Evolutionary conservation across 805 yeast species (phyloP), one percentile per base, ranked within the genome.

Genomic region (Candida yuanshanica): DNA sequence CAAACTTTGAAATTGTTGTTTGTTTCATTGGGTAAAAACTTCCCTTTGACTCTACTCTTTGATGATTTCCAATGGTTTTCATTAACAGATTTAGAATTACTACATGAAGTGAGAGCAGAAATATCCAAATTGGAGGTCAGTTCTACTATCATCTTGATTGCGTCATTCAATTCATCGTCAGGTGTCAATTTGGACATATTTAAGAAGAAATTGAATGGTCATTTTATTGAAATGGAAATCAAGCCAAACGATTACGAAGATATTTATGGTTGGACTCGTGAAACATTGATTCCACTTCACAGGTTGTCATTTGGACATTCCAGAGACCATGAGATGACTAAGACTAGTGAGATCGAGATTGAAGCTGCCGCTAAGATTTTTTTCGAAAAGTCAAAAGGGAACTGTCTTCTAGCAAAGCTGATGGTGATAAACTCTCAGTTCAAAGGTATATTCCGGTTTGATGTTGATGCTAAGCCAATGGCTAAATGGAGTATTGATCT

Each of bases 11-110:
- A 71, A 41, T 49, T 59, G 14, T 50, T 75, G 13, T 65, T 66
- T 41, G 61, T 64, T n/a, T 49, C 74, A 4, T 57, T 74, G 36
- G 68, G 70, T 8, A 47, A 36, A 23, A 41, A 47, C 4, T 60
- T 60, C 25, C 77, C 77, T 3, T 54, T 74, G 31, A 70, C 76
- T 0, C 45, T 74, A 2, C 59, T 69, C 36, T 52, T 70, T 23
- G 78, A 74, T 47, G 75, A 74, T 51, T 48, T 69, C 20, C 74
- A 73, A 39, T 67, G 70, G 66, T 63, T 70, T 41, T 59, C 74
- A 8, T 40, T 46, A 3, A 43, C 56, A 5, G 64, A 59, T 27
- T 39, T 60, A 33, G 52, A 58, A 12, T 52, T 59, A 12, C 35
- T 60, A 25, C 51, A 53, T 23, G 55, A 55, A 11, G 55, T 59